Conservation (phyloP, 352 stramenopile species). For the Pythium pectinolyticum region DNA sequence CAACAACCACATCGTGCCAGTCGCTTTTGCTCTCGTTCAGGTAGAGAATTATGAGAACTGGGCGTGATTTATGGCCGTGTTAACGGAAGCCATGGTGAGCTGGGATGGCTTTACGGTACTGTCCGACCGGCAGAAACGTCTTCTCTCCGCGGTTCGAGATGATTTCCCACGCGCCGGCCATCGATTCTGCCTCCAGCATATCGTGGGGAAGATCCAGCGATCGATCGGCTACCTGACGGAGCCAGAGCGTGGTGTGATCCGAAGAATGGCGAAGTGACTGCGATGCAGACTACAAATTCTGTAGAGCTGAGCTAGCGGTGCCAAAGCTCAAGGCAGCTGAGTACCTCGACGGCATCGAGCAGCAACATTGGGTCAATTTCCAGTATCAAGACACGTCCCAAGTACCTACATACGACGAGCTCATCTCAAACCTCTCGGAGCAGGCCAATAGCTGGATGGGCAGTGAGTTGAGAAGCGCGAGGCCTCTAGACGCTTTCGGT, state of each 20-base stretch:
- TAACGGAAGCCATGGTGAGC: background rate
- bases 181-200: constrained; percentile 1
- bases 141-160: background rate
- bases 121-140: constrained; percentile 2
- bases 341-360: constrained; percentile 14
- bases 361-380: constrained; percentile 26
- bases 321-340: background rate
- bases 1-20: constrained; percentile 22
- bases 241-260: background rate
- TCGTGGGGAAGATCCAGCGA: background rate
- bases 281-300: background rate
- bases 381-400: constrained; percentile 14
- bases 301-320: background rate
- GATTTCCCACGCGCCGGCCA: background rate
- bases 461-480: constrained; percentile 19
- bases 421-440: constrained; percentile 27
- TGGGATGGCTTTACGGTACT: background rate
- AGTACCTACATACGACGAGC: constrained; percentile 21
- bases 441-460: constrained; percentile 29
- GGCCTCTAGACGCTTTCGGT: constrained; percentile 22
- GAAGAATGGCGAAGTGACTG: background rate
- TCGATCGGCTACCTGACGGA: background rate
- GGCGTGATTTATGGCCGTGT: constrained; percentile 18
- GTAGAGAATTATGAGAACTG: constrained; percentile 33
- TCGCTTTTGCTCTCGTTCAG: constrained; percentile 18